Percentiles rank a stretch among this genome's conserved stretches.
Conservation (phyloP, 2,329 filamentous ascomycete genomes). For the Fonsecaea nubica region DNA sequence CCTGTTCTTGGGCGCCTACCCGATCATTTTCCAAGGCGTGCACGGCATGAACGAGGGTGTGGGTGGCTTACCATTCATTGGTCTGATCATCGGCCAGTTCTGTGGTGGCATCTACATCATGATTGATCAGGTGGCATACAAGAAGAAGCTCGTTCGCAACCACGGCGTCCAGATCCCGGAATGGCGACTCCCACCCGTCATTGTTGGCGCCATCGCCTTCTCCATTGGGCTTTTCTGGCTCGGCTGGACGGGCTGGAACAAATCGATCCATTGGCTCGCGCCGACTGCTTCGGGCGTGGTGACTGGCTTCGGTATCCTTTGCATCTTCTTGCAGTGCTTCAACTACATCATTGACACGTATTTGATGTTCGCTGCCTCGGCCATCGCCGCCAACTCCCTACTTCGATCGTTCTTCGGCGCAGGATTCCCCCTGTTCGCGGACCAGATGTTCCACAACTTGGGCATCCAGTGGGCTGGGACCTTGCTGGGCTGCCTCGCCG, state of each 20-base stretch:
- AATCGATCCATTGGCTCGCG: conserved; percentile 50
- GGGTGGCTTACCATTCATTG: conserved; percentile 80
- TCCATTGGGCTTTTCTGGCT: conserved; percentile 77
- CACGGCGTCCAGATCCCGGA: conserved; percentile 64
- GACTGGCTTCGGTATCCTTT: conserved; percentile 64
- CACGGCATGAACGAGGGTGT: conserved; percentile 74
- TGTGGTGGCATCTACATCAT: conserved; percentile 70
- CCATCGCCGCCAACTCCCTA: conserved; percentile 74
- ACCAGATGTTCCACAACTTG: conserved; percentile 55
- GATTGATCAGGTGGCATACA: conserved; percentile 69
- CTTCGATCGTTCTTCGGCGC: conserved; percentile 46
- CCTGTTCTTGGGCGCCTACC: conserved; percentile 46
- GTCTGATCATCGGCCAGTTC: conserved; percentile 77
- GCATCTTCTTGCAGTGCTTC: conserved; percentile 63
- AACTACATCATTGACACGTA: conserved; percentile 68
- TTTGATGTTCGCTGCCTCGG: conserved; percentile 70
- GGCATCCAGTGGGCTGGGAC: conserved; percentile 78
- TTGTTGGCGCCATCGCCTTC: conserved; percentile 59
- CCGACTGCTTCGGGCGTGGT: conserved; percentile 57
- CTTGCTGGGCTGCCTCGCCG: conserved; percentile 74
- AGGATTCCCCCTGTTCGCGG: conserved; percentile 66
- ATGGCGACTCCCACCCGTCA: conserved; percentile 63
- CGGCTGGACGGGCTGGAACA: conserved; percentile 69
- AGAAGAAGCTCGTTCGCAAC: conserved; percentile 71
- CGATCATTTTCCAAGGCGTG: conserved; percentile 53